Evolutionary conservation across 1,284 basidiomycete genomes (phyloP).

Genomic region (Athelia psychrophila): DNA sequence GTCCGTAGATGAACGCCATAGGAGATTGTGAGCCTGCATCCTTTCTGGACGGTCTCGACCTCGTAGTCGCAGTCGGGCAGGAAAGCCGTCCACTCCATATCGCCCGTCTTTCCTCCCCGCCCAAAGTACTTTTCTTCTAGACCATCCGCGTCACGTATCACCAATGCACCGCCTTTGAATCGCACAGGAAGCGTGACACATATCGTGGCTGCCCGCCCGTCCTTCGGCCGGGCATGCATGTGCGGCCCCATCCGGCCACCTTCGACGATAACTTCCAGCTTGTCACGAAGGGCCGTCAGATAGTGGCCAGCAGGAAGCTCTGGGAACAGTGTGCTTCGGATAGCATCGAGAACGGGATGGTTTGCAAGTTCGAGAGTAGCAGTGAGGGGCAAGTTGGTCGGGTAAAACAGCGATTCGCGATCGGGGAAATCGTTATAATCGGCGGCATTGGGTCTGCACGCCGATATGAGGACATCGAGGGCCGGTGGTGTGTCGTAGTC

Average conservation of each 20-base stretch:
- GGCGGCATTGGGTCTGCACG: conserved; percentile 65
- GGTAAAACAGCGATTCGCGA: conserved; percentile 70
- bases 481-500: conserved; percentile 72
- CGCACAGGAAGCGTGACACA: conserved; percentile 71
- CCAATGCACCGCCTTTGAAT: conserved; percentile 63
- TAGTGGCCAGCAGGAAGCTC: conserved; percentile 64
- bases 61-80: conserved; percentile 71
- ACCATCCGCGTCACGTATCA: conserved; percentile 55
- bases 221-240: conserved; percentile 48
- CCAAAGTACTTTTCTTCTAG: conserved; percentile 61
- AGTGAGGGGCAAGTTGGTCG: conserved; percentile 66
- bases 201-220: conserved; percentile 69
- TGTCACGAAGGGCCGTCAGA: conserved; percentile 64
- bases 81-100: conserved; percentile 76
- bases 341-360: conserved; percentile 74
- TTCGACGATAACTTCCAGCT: conserved; percentile 61
- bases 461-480: conserved; percentile 73
- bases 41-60: conserved; percentile 66
- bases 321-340: conserved; percentile 68
- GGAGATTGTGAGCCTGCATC: conserved; percentile 64
- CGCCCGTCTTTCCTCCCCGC: conserved; percentile 57
- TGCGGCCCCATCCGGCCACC: conserved; percentile 60
- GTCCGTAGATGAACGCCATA: conserved; percentile 69
- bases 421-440: conserved; percentile 48
- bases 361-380: conserved; percentile 75